Base-by-base conservation (phyloP, 2,329 filamentous ascomycete genomes). In the Aspergillus oerlinghausenensis region DNA sequence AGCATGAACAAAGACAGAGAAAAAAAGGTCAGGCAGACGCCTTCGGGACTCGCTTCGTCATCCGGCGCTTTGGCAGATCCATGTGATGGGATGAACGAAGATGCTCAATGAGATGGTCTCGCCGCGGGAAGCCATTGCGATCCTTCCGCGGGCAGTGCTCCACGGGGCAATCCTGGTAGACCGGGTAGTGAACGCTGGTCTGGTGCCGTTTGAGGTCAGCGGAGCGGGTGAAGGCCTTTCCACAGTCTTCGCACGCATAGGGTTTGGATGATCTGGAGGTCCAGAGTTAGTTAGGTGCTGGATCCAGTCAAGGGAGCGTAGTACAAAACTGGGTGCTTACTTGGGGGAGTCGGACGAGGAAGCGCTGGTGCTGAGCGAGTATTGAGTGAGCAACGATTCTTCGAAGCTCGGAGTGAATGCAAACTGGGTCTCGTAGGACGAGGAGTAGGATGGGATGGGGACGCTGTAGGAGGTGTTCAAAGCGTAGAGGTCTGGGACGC, bases 81-180 rank as follows among this genome's bases (percentile, higher is more conserved):
- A 77, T 67, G 54, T 79, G 76, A 64, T 86, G 84, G 58, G 79
- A 83, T 47, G 80, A 80, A 52, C 83, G 73, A 52, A 82, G 67
- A 66, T 86, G 84, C 64, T 85, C 84, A 42, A 75, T 75, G 43
- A 84, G 72, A 64, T 86, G 83, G 63, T 86, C 84, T 52, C 77
- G 74, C 5, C 83, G 75, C 4, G 80, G 79, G 63, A 85, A 86
- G 0, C 82, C 83, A 57, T 76, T 71, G 43, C 60, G 65, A 4
- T 74, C 75, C 62, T 80, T 80, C 17, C 80, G 75, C 43, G 69
- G 66, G 63, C 80, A 82, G 43, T 72, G 68, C 2, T 67, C 64
- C 28, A 73, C 67, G 1, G 74, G 71, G 61, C 80, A 83, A 55
- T 80, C 75, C 50, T 75, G 69, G 58, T 71, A 70, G 11, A 73